Percentiles rank a stretch among this genome's conserved stretches.
Conservation (phyloP, 1,284 basidiomycete genomes). For the Ganoderma multipileum region DNA sequence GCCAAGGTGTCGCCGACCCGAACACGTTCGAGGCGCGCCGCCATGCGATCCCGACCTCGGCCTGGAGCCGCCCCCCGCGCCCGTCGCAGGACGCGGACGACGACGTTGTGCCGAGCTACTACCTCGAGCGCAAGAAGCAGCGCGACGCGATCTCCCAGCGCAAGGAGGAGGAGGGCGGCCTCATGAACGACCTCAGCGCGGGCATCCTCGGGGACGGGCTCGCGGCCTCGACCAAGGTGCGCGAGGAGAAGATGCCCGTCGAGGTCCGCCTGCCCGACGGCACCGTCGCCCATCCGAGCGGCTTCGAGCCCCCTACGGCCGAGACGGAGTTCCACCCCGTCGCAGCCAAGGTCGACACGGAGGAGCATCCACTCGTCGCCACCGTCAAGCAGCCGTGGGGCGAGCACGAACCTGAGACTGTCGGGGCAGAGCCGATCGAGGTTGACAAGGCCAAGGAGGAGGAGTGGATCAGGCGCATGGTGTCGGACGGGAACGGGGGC, state of each 20-base stretch:
- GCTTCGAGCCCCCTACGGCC: constrained; percentile 43
- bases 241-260: constrained; percentile 44
- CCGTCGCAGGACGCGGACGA: constrained; percentile 40
- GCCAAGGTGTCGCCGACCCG: constrained; percentile 3
- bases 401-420: constrained; percentile 32
- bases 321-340: constrained; percentile 41
- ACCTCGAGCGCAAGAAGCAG: constrained; percentile 44
- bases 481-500: constrained; percentile 16
- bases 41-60: constrained; percentile 30
- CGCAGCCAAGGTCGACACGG: constrained; percentile 30
- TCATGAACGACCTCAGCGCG: constrained; percentile 45
- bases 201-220: constrained; percentile 44
- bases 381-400: constrained; percentile 31
- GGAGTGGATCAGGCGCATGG: constrained; percentile 29
- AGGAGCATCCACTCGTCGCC: constrained; percentile 20
- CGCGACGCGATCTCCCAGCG: constrained; percentile 15
- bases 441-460: constrained; percentile 25
- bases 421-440: constrained; percentile 15
- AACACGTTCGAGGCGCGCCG: constrained; percentile 28
- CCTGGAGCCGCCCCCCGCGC: constrained; percentile 38
- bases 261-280: constrained; percentile 42
- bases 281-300: constrained; percentile 40
- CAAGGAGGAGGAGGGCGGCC: constrained; percentile 42
- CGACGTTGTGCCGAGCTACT: constrained; percentile 41
- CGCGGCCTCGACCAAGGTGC: constrained; percentile 39